Evolutionary conservation across 2,329 filamentous ascomycete genomes (phyloP).

Genomic region (Talaromyces funiculosus): DNA sequence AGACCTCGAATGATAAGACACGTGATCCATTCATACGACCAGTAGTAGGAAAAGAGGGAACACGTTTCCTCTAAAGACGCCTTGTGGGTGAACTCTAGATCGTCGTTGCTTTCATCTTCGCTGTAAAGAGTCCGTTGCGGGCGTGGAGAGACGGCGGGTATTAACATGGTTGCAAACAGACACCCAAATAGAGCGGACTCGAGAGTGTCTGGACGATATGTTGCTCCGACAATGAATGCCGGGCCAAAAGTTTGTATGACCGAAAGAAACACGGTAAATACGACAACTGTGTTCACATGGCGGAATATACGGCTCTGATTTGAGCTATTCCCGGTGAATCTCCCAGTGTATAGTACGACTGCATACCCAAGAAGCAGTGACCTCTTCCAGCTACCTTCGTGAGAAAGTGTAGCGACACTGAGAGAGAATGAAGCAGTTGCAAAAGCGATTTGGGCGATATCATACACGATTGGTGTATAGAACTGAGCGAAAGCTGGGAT

Average conservation of each 20-base stretch:
- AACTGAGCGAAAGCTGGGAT: conserved; percentile 1
- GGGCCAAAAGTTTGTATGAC: conserved; percentile 21
- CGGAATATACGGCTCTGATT: conserved; percentile 17
- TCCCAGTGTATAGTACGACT: conserved; percentile 18
- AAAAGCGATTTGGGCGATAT: conserved; percentile 9
- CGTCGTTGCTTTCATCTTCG: conserved; percentile 18
- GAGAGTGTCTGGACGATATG: conserved; percentile 15
- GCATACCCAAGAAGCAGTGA: conserved; percentile 22
- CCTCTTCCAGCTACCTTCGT: conserved; percentile 12
- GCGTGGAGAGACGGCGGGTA: conserved; percentile 18
- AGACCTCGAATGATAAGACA: conserved; percentile 27
- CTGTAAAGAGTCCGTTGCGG: conserved; percentile 16
- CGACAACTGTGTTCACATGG: conserved; percentile 22
- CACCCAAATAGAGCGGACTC: conserved; percentile 18
- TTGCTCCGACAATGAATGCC: conserved; percentile 21
- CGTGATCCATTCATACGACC: conserved; percentile 32
- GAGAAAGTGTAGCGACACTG: neutral
- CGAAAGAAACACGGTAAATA: conserved; percentile 18
- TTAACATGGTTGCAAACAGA: conserved; percentile 16
- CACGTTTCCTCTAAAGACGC: conserved; percentile 28
- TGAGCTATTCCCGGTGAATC: conserved; percentile 16
- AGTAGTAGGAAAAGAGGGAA: conserved; percentile 28
- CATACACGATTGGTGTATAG: conserved; percentile 12
- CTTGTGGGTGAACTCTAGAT: conserved; percentile 5
- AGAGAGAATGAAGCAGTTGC: conserved; percentile 4